A percentile compares a stretch with the other conserved stretches of the same genome.
These are phyloP conservation scores for Gentiana straminea DNA, from an alignment of 257 asterid genomes.

Conservation along the genomic window DNA sequence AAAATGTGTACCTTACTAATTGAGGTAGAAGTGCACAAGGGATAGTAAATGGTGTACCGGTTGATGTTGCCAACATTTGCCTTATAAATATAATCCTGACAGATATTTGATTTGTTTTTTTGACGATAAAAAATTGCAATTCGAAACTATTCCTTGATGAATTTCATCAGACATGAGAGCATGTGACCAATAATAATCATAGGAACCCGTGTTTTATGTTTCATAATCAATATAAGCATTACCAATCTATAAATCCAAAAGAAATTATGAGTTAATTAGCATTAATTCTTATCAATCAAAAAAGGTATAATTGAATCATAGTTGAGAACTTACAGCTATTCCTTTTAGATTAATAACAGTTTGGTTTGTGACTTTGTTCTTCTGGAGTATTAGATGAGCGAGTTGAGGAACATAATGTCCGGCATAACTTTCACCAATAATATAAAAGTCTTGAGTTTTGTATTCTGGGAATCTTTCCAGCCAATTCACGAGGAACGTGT, in stretches of 20 bases:
- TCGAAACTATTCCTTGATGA: slow-evolving; percentile 8
- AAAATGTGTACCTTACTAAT: no score
- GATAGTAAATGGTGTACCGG: no score
- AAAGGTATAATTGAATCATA: background rate
- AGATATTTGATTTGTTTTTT: background rate
- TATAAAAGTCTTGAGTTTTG: slow-evolving; percentile 11
- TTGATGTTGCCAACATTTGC: no score
- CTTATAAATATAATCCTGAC: slow-evolving; percentile 3
- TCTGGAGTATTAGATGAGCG: slow-evolving; percentile 13
- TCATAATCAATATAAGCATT: slow-evolving; percentile 24
- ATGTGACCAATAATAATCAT: slow-evolving; percentile 23
- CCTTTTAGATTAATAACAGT: slow-evolving; percentile 18
- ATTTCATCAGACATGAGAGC: slow-evolving; percentile 20
- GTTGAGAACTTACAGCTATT: slow-evolving; percentile 12
- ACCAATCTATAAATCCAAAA: slow-evolving; percentile 21
- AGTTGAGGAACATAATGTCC: slow-evolving; percentile 24
- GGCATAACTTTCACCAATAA: slow-evolving; percentile 18
- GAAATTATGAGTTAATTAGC: background rate
- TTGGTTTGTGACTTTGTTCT: slow-evolving; percentile 5
- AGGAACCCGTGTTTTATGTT: slow-evolving; percentile 7
- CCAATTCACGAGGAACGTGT: slow-evolving; percentile 15
- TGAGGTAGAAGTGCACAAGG: no score
- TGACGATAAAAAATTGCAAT: slow-evolving; percentile 15
- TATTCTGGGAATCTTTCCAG: slow-evolving; percentile 21
- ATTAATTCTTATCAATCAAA: background rate